phyloP scores from a whole-genome alignment of 1,284 basidiomycete species.

The Malassezia sp. region DNA sequence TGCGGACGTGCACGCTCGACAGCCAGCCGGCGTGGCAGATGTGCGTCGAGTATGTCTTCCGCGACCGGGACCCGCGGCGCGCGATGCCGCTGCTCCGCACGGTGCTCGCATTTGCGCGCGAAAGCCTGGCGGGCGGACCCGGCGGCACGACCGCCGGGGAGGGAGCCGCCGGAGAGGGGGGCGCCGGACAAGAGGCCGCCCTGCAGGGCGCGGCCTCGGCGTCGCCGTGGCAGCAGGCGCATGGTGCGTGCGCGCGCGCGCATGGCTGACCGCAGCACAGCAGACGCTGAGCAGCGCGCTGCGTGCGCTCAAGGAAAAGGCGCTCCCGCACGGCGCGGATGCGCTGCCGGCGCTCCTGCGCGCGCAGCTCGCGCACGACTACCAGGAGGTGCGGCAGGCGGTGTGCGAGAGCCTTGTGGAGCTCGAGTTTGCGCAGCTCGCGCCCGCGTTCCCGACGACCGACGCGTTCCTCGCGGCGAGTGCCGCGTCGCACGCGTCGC shows the following conservation, averaged over 20 bases:
- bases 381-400: slow-evolving; percentile 46
- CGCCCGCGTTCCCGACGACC: slow-evolving; percentile 63
- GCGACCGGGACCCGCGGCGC: slow-evolving; percentile 73
- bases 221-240: slow-evolving; percentile 12
- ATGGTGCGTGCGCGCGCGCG: slow-evolving; percentile 22
- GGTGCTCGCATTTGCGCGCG: slow-evolving; percentile 21
- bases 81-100: slow-evolving; percentile 64
- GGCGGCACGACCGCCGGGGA: neutral
- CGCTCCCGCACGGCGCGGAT: slow-evolving; percentile 23
- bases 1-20: slow-evolving; percentile 52
- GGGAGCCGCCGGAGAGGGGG: no score
- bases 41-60: slow-evolving; percentile 53
- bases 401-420: slow-evolving; percentile 47
- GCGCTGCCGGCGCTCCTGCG: slow-evolving; percentile 37
- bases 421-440: slow-evolving; percentile 49
- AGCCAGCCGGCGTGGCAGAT: slow-evolving; percentile 48
- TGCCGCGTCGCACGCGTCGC: slow-evolving; percentile 51
- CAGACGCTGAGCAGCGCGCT: slow-evolving; percentile 47
- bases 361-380: slow-evolving; percentile 40
- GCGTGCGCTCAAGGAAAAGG: slow-evolving; percentile 25
- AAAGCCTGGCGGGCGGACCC: slow-evolving; percentile 12
- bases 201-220: no score
- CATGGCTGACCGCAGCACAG: slow-evolving; percentile 50
- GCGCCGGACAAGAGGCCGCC: no score
- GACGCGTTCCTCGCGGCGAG: slow-evolving; percentile 60